A percentile compares a stretch with the other conserved stretches of the same genome.
Evolutionary conservation across 805 yeast species (phyloP).

Genomic region (Isabelozyma rhagii): DNA sequence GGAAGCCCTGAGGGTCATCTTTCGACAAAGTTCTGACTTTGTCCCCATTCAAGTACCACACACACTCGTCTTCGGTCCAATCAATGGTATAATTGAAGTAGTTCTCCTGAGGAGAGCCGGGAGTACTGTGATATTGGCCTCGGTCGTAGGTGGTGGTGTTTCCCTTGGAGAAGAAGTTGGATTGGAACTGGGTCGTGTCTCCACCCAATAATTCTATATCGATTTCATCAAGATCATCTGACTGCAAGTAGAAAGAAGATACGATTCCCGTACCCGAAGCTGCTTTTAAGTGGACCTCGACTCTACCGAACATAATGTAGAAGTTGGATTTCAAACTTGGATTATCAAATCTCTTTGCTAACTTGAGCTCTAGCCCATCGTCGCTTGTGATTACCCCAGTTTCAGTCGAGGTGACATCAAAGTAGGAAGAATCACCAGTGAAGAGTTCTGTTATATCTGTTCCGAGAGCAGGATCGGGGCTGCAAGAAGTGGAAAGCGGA

Average conservation of each 20-base stretch:
- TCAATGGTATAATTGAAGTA: conserved; percentile 79
- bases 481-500: conserved; percentile 21
- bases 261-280: conserved; percentile 77
- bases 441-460: conserved; percentile 53
- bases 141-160: conserved; percentile 71
- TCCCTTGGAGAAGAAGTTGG: conserved; percentile 80
- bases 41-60: conserved; percentile 70
- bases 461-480: conserved; percentile 58
- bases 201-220: conserved; percentile 85
- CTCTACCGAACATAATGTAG: conserved; percentile 82
- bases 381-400: conserved; percentile 29
- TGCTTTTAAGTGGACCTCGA: conserved; percentile 65
- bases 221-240: conserved; percentile 82
- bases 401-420: conserved; percentile 40
- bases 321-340: conserved; percentile 73
- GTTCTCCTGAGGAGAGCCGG: conserved; percentile 47
- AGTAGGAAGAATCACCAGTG: conserved; percentile 41
- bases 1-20: conserved; percentile 61
- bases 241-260: conserved; percentile 73
- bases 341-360: conserved; percentile 62
- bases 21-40: conserved; percentile 61
- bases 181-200: conserved; percentile 68
- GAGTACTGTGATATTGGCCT: conserved; percentile 64
- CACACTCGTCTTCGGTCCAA: conserved; percentile 64
- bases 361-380: conserved; percentile 58